Conservation (phyloP, 148 eudicot genomes). For the Pharnaceum exiguum region DNA sequence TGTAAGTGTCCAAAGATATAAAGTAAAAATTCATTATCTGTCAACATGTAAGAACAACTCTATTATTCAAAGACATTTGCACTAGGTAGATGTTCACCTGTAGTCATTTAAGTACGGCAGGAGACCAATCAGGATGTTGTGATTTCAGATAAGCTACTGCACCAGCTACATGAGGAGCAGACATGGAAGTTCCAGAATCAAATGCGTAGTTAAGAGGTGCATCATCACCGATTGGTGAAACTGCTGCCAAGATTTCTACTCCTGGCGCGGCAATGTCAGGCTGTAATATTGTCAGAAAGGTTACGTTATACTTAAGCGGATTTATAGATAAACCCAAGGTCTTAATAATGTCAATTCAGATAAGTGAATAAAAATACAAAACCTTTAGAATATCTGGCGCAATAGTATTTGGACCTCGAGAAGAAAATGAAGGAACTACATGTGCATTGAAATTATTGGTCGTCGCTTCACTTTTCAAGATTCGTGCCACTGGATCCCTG, state of each 20-base stretch:
- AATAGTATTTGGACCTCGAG: too few relatives aligned
- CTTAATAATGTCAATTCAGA: too few relatives aligned
- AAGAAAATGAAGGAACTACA: too few relatives aligned
- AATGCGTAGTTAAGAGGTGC: too few relatives aligned
- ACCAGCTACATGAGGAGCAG: slow-evolving; percentile 54
- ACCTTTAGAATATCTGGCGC: too few relatives aligned
- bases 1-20: not conserved
- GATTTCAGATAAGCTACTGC: slow-evolving; percentile 43
- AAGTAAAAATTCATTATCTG: not conserved
- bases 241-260: slow-evolving; percentile 76
- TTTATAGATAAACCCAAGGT: too few relatives aligned
- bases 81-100: slow-evolving; percentile 25
- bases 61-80: not conserved
- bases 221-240: too few relatives aligned
- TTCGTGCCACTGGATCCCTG: too few relatives aligned
- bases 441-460: too few relatives aligned
- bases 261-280: slow-evolving; percentile 96
- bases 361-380: too few relatives aligned
- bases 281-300: slow-evolving; percentile 27
- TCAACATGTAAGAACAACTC: not conserved
- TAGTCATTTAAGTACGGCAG: slow-evolving; percentile 53
- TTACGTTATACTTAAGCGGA: not conserved
- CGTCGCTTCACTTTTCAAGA: too few relatives aligned
- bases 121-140: slow-evolving; percentile 48
- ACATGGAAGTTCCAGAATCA: slow-evolving; percentile 57